A percentile compares a stretch with the other conserved stretches of the same genome.
phyloP scores from a whole-genome alignment of 495 filamentous ascomycete species.

The Lasiosphaeriaceae sp. region DNA sequence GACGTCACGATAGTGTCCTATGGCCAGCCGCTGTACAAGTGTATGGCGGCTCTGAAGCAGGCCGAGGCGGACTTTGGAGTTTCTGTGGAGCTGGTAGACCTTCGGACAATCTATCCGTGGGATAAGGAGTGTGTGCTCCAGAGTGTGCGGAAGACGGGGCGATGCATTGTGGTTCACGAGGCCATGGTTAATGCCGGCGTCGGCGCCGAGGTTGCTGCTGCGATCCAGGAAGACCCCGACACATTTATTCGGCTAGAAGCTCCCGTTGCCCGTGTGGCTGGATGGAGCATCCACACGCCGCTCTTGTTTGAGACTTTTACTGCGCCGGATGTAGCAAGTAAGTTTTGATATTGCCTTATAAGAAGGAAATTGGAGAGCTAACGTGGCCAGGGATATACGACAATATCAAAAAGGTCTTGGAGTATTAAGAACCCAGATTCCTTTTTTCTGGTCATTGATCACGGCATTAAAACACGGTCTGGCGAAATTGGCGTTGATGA shows the following conservation, averaged over 20 bases:
- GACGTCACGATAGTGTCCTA: conserved; percentile 89
- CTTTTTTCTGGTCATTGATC: too few relatives aligned
- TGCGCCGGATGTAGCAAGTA: conserved; percentile 85
- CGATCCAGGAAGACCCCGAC: conserved; percentile 74
- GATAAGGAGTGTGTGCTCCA: conserved; percentile 78
- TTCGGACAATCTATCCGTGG: conserved; percentile 93
- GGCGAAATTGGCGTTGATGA: not conserved
- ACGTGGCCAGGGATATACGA: conserved; percentile 49
- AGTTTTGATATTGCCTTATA: conserved; percentile 37
- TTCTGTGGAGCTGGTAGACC: conserved; percentile 82
- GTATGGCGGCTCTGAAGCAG: conserved; percentile 71
- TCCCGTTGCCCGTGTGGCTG: conserved; percentile 86
- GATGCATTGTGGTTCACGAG: conserved; percentile 92
- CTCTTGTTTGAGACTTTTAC: conserved; percentile 83
- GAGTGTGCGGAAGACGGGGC: conserved; percentile 85
- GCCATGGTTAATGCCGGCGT: conserved; percentile 93
- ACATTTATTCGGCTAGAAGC: conserved; percentile 87
- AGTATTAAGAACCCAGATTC: conserved; percentile 28
- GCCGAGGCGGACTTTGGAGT: conserved; percentile 80
- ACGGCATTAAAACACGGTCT: not conserved
- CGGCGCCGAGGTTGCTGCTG: conserved; percentile 88
- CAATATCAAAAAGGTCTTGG: conserved; percentile 44
- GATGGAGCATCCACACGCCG: conserved; percentile 85
- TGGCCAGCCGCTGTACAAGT: conserved; percentile 87
- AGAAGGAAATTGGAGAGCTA: conserved; percentile 11